Evolutionary conservation across 1,284 basidiomycete genomes (phyloP).

Genomic region (Rhodotorula sp.): DNA sequence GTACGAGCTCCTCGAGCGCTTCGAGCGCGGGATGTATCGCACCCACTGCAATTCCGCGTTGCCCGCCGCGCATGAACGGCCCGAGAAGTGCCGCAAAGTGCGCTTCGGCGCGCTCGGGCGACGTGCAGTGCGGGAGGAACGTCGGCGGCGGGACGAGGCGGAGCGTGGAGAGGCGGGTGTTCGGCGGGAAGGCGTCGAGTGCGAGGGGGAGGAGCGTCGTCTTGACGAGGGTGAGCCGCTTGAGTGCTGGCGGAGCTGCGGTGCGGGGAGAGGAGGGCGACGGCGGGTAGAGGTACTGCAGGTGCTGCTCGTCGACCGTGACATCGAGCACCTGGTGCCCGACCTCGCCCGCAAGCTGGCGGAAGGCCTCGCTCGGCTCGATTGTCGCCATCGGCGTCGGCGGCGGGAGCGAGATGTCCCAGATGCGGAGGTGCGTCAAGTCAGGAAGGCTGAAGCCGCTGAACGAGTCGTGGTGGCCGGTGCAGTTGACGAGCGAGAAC

Average conservation of each 20-base stretch:
- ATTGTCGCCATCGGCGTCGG: constrained; percentile 19
- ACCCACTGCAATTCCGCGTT: not conserved
- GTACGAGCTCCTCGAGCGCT: not conserved
- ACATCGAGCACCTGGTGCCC: not conserved
- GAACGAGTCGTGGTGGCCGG: constrained; percentile 27
- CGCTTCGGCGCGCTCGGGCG: constrained; percentile 15
- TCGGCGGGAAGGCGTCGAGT: constrained; percentile 9
- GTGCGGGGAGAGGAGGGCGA: not conserved
- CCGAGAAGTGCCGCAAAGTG: constrained; percentile 24
- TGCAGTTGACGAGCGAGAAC: constrained; percentile 19
- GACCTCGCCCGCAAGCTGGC: not conserved
- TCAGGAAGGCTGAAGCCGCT: constrained; percentile 12
- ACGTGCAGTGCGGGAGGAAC: constrained; percentile 17
- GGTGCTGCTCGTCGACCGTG: constrained; percentile 21
- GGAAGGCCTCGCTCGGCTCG: constrained; percentile 24
- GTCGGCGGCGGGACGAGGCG: constrained; percentile 17
- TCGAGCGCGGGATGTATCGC: constrained; percentile 4
- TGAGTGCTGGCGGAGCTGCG: not conserved
- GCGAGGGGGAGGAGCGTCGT: constrained; percentile 8
- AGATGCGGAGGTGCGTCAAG: constrained; percentile 8
- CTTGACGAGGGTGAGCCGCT: constrained; percentile 11
- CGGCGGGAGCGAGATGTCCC: constrained; percentile 22
- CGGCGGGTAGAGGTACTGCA: constrained; percentile 22
- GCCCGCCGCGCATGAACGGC: constrained; percentile 2
- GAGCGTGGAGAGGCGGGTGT: not conserved